Percentiles rank a stretch among this genome's conserved stretches.
These are phyloP conservation scores for Hypoxylon lienhwacheense DNA, from an alignment of 495 filamentous ascomycete species.

Conservation along the genomic window DNA sequence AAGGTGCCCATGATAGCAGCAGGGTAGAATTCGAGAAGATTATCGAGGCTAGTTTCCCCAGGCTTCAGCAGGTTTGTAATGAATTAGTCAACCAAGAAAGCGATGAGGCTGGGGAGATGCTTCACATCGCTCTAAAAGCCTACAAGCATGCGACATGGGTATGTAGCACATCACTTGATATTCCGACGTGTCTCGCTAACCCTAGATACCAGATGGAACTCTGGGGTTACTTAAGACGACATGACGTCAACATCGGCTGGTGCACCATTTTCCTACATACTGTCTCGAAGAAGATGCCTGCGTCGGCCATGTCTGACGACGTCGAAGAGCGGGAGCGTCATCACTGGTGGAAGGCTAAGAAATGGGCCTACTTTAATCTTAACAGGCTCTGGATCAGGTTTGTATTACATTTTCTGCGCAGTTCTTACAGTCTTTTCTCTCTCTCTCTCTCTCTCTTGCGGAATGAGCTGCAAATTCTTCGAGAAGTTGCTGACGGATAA, in stretches of 20 bases:
- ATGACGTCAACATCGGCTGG: slow-evolving; percentile 87
- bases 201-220: slow-evolving; percentile 76
- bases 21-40: slow-evolving; percentile 91
- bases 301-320: slow-evolving; percentile 76
- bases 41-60: slow-evolving; percentile 87
- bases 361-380: slow-evolving; percentile 97
- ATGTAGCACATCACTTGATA: too few species aligned
- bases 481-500: slow-evolving; percentile 31
- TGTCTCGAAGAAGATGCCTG: slow-evolving; percentile 81
- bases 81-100: slow-evolving; percentile 86
- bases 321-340: slow-evolving; percentile 84
- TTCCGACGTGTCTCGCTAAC: not conserved
- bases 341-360: slow-evolving; percentile 99
- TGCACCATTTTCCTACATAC: slow-evolving; percentile 90
- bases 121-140: slow-evolving; percentile 89
- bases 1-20: slow-evolving; percentile 69
- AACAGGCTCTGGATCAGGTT: slow-evolving; percentile 94
- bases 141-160: slow-evolving; percentile 99
- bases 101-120: slow-evolving; percentile 93
- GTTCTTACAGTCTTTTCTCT: too few species aligned
- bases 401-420: too few species aligned
- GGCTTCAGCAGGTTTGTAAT: slow-evolving; percentile 81
- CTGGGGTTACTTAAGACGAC: slow-evolving; percentile 70
- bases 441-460: too few species aligned
- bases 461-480: not conserved